Evolutionary conservation across 371 early-diverging fungal genomes (phyloP).

Genomic region (Syncephalis plumigaleata): DNA sequence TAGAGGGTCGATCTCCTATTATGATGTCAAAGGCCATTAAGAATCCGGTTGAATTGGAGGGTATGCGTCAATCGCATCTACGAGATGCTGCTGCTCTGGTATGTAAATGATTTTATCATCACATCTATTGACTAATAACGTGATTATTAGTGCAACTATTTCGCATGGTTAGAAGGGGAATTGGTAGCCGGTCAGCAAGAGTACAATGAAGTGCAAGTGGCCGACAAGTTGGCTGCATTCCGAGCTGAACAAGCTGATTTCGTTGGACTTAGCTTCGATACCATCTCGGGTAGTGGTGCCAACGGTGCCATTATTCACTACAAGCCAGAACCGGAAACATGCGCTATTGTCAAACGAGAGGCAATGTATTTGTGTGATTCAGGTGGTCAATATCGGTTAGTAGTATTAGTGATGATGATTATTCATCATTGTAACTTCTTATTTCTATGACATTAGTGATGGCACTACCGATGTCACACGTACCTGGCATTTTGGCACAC

Average conservation of each 20-base stretch:
- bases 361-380: constrained; percentile 92
- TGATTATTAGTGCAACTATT: constrained; percentile 39
- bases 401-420: constrained; percentile 2
- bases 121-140: not conserved
- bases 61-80: constrained; percentile 86
- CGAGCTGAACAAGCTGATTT: constrained; percentile 40
- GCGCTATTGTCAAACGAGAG: constrained; percentile 39
- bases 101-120: not conserved
- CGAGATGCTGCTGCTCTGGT: constrained; percentile 89
- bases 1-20: constrained; percentile 48
- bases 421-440: not conserved
- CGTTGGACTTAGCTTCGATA: constrained; percentile 91
- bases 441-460: constrained; percentile 19
- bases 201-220: constrained; percentile 63
- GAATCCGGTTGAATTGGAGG: constrained; percentile 78
- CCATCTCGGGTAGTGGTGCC: constrained; percentile 89
- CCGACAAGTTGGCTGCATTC: constrained; percentile 53
- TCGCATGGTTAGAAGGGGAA: constrained; percentile 90
- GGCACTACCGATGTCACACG: constrained; percentile 99
- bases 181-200: constrained; percentile 30
- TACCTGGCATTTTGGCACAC: constrained; percentile 86
- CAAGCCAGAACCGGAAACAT: constrained; percentile 63
- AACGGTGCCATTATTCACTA: constrained; percentile 99
- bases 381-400: constrained; percentile 86
- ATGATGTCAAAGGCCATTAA: constrained; percentile 80